Percentiles rank a stretch among this genome's conserved stretches.
These are phyloP conservation scores for Sarocladium kiliense DNA, from an alignment of 2,329 filamentous ascomycete genomes.

Conservation along the genomic window DNA sequence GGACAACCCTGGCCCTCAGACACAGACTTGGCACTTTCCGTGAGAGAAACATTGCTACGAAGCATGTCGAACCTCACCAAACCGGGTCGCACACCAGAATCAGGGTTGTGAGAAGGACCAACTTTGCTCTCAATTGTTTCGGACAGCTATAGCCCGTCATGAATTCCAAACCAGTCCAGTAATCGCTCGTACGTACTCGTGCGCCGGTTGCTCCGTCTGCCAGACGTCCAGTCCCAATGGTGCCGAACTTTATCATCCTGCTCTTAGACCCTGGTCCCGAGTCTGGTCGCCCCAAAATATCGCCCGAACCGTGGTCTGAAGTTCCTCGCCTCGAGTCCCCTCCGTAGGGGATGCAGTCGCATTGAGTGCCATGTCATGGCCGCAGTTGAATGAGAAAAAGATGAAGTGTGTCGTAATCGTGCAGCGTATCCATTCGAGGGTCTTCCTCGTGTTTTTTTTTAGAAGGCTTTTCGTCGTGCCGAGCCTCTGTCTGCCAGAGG, in stretches of 20 bases:
- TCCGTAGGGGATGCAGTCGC: neutral
- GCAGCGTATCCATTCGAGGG: neutral
- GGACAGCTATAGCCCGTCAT: neutral
- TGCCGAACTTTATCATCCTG: neutral
- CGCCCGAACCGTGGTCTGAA: neutral
- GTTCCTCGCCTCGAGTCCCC: neutral
- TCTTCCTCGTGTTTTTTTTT: neutral
- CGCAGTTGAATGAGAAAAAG: neutral
- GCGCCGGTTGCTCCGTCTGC: neutral
- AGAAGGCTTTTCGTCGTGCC: neutral
- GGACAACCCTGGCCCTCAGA: too few species aligned
- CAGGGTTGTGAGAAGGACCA: too few species aligned
- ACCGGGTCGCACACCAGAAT: too few species aligned
- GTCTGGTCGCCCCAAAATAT: too few species aligned
- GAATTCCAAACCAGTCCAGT: neutral
- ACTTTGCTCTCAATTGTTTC: too few species aligned
- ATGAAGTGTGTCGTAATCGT: neutral
- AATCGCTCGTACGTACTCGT: neutral
- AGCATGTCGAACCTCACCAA: too few species aligned
- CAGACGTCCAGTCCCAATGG: neutral
- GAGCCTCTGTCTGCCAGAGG: too few species aligned
- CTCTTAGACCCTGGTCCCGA: too few species aligned
- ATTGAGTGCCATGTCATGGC: neutral
- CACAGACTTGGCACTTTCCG: too few species aligned
- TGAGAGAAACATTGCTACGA: too few species aligned